Conservation (phyloP, 345 rosid species). For the Eucalyptus pumila region DNA sequence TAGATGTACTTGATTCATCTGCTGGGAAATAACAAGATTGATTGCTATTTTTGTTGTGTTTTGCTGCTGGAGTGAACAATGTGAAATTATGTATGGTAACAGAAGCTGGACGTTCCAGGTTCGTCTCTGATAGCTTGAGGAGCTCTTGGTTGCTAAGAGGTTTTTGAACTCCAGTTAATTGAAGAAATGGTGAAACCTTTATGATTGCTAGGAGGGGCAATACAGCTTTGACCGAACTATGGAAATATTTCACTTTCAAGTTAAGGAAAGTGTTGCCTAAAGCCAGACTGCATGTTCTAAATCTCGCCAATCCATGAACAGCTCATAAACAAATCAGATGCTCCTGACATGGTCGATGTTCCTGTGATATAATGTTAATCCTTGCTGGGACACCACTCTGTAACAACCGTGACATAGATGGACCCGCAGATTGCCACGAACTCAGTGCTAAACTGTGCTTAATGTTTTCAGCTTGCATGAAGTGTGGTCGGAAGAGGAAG, state of each 20-base stretch:
- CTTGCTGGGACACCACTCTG: neutral
- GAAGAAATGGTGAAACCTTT: neutral
- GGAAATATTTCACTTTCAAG: neutral
- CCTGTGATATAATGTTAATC: neutral
- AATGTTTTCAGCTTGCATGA: neutral
- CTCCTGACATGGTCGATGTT: neutral
- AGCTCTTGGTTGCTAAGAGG: neutral
- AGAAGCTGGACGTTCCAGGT: neutral
- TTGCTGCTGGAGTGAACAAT: neutral
- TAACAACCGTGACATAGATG: neutral
- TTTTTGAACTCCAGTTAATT: neutral
- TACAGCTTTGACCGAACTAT: neutral
- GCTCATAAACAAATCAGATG: neutral
- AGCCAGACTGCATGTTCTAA: neutral
- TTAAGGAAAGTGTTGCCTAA: neutral
- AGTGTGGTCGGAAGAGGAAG: neutral
- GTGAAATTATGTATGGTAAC: neutral
- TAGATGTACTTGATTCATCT: neutral
- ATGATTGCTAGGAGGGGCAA: neutral
- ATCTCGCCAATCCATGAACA: neutral
- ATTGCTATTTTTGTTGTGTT: neutral
- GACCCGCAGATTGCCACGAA: neutral
- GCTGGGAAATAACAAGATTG: neutral
- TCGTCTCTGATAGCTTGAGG: neutral
- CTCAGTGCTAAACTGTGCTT: neutral